phyloP scores from a whole-genome alignment of 2,329 filamentous ascomycete species.

The Pseudonectria buxi region DNA sequence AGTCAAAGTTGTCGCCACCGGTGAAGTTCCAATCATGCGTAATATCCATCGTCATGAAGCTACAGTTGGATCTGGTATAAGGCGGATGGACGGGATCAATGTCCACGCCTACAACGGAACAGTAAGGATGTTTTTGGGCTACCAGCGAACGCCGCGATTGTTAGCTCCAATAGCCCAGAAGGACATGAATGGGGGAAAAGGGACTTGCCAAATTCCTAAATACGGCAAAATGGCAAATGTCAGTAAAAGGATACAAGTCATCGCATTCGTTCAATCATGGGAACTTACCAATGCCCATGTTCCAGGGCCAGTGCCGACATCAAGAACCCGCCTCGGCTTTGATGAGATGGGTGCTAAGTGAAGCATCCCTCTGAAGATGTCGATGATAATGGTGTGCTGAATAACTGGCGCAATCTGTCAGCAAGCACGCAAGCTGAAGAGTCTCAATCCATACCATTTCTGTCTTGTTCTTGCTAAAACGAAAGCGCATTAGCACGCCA shows the following conservation, averaged over 20 bases:
- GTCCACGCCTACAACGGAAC: constrained; percentile 15
- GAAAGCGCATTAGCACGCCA: constrained; percentile 6
- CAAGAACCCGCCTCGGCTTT: constrained; percentile 13
- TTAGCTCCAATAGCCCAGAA: constrained; percentile 6
- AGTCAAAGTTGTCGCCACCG: constrained; percentile 9
- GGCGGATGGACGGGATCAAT: constrained; percentile 12
- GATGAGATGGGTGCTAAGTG: constrained; percentile 12
- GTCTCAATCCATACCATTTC: constrained; percentile 12
- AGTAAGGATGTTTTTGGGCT: constrained; percentile 16
- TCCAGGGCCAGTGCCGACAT: constrained; percentile 15
- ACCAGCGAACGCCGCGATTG: background rate
- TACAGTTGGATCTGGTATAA: constrained; percentile 14
- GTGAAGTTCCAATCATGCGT: constrained; percentile 15
- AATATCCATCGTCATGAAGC: constrained; percentile 11
- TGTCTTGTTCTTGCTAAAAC: constrained; percentile 17
- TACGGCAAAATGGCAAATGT: constrained; percentile 1
- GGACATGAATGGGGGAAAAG: background rate
- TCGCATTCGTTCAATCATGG: background rate
- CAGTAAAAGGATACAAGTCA: background rate
- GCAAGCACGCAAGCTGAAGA: constrained; percentile 1
- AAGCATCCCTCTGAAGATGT: constrained; percentile 16
- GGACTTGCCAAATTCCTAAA: constrained; percentile 14
- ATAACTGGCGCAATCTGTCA: constrained; percentile 12
- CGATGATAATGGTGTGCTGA: constrained; percentile 14
- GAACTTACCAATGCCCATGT: constrained; percentile 14